Conservation (phyloP, 2,329 filamentous ascomycete genomes). For the Cordyceps militaris region DNA sequence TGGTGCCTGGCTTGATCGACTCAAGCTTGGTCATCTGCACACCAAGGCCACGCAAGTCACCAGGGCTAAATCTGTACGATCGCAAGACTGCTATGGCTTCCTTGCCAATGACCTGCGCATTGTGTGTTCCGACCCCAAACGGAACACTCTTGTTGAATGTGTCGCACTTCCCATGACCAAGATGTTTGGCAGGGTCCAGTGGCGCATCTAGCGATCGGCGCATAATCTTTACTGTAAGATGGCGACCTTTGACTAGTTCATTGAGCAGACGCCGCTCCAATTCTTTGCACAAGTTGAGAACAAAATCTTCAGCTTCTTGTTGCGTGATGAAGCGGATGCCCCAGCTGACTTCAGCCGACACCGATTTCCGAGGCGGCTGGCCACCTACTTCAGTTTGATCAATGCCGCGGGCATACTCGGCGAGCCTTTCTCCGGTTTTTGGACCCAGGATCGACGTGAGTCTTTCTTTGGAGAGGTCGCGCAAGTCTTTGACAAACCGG, state of each 20-base stretch:
- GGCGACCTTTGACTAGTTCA: constrained; percentile 78
- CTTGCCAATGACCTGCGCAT: constrained; percentile 61
- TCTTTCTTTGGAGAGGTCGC: constrained; percentile 67
- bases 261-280: constrained; percentile 72
- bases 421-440: constrained; percentile 86
- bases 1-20: constrained; percentile 54
- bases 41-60: constrained; percentile 86
- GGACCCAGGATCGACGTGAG: constrained; percentile 70
- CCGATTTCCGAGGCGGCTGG: constrained; percentile 79
- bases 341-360: constrained; percentile 97
- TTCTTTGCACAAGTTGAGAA: constrained; percentile 77
- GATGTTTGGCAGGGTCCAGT: constrained; percentile 82
- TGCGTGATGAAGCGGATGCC: constrained; percentile 91
- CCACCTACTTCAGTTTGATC: constrained; percentile 81
- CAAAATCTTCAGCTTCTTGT: constrained; percentile 87
- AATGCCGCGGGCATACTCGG: constrained; percentile 84
- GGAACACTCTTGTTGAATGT: constrained; percentile 81
- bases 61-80: constrained; percentile 76
- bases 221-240: constrained; percentile 95
- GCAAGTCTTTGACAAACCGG: constrained; percentile 74
- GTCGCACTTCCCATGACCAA: constrained; percentile 93
- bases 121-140: constrained; percentile 79
- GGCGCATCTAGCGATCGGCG: constrained; percentile 78
- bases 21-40: constrained; percentile 93
- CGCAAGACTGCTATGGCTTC: constrained; percentile 81